Percentiles rank a stretch among this genome's conserved stretches.
phyloP scores from a whole-genome alignment of 345 rosid genomes.

The Aegle marmelos region DNA sequence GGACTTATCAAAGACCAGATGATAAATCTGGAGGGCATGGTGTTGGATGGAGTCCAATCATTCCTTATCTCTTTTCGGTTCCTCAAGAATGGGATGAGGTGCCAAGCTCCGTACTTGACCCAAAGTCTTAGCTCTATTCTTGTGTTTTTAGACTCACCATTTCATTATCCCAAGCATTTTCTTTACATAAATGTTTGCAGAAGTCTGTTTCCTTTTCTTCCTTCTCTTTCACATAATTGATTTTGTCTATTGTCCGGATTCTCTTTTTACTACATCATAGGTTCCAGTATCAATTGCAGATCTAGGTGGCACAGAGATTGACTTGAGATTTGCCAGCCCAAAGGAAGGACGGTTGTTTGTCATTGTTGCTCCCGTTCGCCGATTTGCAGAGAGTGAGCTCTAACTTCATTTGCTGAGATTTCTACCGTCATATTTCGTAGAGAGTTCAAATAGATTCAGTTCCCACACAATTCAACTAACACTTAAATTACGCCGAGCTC shows the following conservation, averaged over 20 bases:
- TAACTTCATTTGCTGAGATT: not conserved
- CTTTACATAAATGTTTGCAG: not conserved
- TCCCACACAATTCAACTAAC: not conserved
- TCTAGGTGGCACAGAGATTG: slow-evolving; percentile 96
- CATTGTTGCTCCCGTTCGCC: slow-evolving; percentile 89
- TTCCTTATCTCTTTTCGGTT: slow-evolving; percentile 71
- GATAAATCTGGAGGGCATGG: slow-evolving; percentile 98
- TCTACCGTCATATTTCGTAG: not conserved
- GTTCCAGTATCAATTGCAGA: slow-evolving; percentile 96
- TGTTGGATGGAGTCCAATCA: slow-evolving; percentile 97
- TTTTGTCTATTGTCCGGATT: not conserved
- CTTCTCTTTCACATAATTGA: not conserved
- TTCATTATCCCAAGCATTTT: not conserved
- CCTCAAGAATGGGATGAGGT: slow-evolving; percentile 93
- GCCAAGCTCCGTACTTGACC: not conserved
- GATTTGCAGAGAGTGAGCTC: slow-evolving; percentile 84
- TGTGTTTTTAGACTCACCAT: not conserved
- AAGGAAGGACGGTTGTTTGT: slow-evolving; percentile 84
- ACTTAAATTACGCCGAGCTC: not conserved
- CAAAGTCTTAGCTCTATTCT: not conserved
- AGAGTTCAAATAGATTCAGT: not conserved
- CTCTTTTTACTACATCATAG: slow-evolving; percentile 31
- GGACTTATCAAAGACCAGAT: slow-evolving; percentile 92
- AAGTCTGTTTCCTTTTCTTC: not conserved
- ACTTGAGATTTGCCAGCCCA: slow-evolving; percentile 75